Evolutionary conservation across 106 monocot genomes (phyloP), one percentile per base, ranked within the genome.

Genomic region (Platanthera zijinensis): DNA sequence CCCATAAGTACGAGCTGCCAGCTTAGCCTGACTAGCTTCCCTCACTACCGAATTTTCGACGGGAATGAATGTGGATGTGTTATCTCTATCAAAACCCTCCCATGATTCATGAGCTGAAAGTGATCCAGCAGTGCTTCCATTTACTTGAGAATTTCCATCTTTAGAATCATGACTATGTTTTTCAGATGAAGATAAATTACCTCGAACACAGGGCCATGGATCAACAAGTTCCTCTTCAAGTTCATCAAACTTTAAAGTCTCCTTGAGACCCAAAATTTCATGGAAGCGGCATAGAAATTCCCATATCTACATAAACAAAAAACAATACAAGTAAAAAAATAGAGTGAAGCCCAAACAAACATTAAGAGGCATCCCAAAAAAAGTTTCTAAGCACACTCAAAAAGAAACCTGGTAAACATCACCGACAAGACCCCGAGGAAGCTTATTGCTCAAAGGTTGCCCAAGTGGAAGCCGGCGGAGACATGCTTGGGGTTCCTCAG

Each of bases 331-430:
- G 50, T 8, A 72, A 51, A 51, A 2, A 72, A 22, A 5, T 10
- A 11, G 7, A n/a, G 51, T 18, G 46, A 72, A 72, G 10, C 49
- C 21, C 72, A 72, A 51, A 51, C 0, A 51, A 51, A n/a, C 51
- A 72, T 19, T 66, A 66, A 66, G 21, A 66, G 25, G 10, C 4
- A 66, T 32, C 66, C 66, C 4, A 30, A 72, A 51, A 50, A 72
- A 72, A 54, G 69, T 7, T 52, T 32, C 22, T 53, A 80, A 32
- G n/a, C 66, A 32, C 11, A 71, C 18, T 52, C 63, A 50, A 76
- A 5, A 61, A 25, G 6, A 12, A 88, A 94, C 99, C 99, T 99
- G 94, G 67, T 90, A 73, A 85, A 90, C 89, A 92, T 99, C 99
- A 59, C 92, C 94, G 76, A 90, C 80, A 30, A 99, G 76, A 64